phyloP scores from a whole-genome alignment of 2,329 filamentous ascomycete genomes.

The Monosporascus sp. region DNA sequence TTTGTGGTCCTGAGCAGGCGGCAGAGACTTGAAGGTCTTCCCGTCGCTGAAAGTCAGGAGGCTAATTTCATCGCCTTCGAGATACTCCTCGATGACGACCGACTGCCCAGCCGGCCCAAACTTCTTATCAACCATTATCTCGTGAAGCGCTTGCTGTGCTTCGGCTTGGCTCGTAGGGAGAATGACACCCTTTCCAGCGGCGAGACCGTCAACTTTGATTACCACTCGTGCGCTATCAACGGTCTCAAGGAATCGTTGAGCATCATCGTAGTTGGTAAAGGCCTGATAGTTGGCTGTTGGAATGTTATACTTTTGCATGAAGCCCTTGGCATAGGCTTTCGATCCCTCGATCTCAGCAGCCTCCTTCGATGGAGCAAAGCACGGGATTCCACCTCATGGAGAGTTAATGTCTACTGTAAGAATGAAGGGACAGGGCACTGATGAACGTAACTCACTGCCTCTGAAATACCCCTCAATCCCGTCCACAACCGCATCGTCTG shows the following conservation, averaged over 20 bases:
- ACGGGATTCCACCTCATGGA: conserved; percentile 53
- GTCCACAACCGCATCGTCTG: conserved; percentile 73
- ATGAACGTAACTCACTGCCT: no score
- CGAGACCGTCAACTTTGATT: conserved; percentile 89
- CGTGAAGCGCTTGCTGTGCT: conserved; percentile 72
- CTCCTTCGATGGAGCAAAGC: conserved; percentile 79
- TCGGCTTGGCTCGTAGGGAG: conserved; percentile 78
- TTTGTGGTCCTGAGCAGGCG: conserved; percentile 95
- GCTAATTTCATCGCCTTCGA: conserved; percentile 87
- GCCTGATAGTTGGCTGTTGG: conserved; percentile 89
- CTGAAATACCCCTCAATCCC: conserved; percentile 26
- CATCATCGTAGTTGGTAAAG: conserved; percentile 72
- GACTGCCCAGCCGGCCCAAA: conserved; percentile 90
- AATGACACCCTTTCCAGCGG: conserved; percentile 93
- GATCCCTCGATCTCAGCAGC: conserved; percentile 91
- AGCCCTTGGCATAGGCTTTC: conserved; percentile 96
- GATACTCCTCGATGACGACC: conserved; percentile 91
- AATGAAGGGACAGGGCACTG: no score
- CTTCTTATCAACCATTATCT: conserved; percentile 84
- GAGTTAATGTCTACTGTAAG: no score
- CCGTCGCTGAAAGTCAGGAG: conserved; percentile 91
- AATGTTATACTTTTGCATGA: conserved; percentile 87
- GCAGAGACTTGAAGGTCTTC: conserved; percentile 73
- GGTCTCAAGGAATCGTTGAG: conserved; percentile 67
- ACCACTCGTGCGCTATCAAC: conserved; percentile 66